Conservation (phyloP, 768 basidiomycete genomes). For the Pleurotus sapidus region DNA sequence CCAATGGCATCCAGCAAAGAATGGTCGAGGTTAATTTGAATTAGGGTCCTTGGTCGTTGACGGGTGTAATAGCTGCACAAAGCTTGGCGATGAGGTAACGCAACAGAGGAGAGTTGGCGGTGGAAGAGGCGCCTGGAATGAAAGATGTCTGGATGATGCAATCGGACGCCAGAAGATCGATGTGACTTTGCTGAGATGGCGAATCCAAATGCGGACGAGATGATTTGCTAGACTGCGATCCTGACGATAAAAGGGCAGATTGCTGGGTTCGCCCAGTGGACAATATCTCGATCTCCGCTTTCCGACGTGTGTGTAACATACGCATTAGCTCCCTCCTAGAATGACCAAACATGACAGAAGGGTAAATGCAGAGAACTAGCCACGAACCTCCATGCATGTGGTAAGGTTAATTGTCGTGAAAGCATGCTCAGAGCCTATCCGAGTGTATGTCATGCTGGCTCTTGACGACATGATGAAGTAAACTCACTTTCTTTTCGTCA, state of each 20-base stretch:
- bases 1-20: too few species aligned
- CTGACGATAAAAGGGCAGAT: background rate
- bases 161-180: too few species aligned
- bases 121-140: background rate
- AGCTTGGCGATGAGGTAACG: background rate
- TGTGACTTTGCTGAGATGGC: too few species aligned
- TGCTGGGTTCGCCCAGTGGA: constrained; percentile 16
- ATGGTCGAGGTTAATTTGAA: too few species aligned
- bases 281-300: constrained; percentile 90
- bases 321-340: constrained; percentile 74
- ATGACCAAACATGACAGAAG: constrained; percentile 1
- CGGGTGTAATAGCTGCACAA: too few species aligned
- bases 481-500: constrained; percentile 72
- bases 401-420: constrained; percentile 39
- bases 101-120: background rate
- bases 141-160: background rate
- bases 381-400: constrained; percentile 64
- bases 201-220: background rate
- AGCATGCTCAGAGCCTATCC: constrained; percentile 65
- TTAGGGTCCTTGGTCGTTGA: too few species aligned
- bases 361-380: constrained; percentile 5
- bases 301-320: constrained; percentile 79
- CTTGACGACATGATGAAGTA: background rate
- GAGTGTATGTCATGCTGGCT: background rate
- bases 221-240: background rate